Evolutionary conservation across 352 stramenopile species (phyloP).

Genomic region (Pythium periplocum): DNA sequence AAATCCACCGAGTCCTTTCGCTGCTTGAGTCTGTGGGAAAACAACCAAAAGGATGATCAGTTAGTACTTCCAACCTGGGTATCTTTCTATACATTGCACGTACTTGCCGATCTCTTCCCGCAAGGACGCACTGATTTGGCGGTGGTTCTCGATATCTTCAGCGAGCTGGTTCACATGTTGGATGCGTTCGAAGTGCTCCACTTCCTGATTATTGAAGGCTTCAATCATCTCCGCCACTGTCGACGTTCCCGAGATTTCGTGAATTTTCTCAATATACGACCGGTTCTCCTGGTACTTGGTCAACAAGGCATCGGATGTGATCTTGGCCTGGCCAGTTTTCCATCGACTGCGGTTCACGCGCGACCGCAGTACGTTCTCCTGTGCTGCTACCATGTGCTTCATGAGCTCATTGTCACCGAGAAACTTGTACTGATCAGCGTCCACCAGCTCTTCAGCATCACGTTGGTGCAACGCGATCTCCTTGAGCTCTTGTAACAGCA

Average conservation of each 20-base stretch:
- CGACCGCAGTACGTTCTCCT: constrained; percentile 49
- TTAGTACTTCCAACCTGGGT: not conserved
- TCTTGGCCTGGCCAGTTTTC: constrained; percentile 66
- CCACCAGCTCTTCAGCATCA: constrained; percentile 40
- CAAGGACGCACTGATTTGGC: constrained; percentile 57
- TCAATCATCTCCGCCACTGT: constrained; percentile 83
- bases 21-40: constrained; percentile 54
- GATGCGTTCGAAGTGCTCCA: constrained; percentile 78
- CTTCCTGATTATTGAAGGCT: constrained; percentile 78
- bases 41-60: not conserved
- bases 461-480: constrained; percentile 57
- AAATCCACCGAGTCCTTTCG: constrained; percentile 78
- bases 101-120: constrained; percentile 80
- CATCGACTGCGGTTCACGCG: constrained; percentile 53
- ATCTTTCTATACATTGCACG: constrained; percentile 3
- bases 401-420: constrained; percentile 73
- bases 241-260: constrained; percentile 70
- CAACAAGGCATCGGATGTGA: constrained; percentile 52
- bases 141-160: constrained; percentile 77
- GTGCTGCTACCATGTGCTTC: constrained; percentile 38
- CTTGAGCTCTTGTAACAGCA: constrained; percentile 65
- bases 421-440: constrained; percentile 60
- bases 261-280: constrained; percentile 77
- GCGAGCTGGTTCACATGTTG: constrained; percentile 78
- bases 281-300: constrained; percentile 81